Base-by-base conservation (phyloP, 2,329 filamentous ascomycete species). In the Lasiodiplodia citricola region DNA sequence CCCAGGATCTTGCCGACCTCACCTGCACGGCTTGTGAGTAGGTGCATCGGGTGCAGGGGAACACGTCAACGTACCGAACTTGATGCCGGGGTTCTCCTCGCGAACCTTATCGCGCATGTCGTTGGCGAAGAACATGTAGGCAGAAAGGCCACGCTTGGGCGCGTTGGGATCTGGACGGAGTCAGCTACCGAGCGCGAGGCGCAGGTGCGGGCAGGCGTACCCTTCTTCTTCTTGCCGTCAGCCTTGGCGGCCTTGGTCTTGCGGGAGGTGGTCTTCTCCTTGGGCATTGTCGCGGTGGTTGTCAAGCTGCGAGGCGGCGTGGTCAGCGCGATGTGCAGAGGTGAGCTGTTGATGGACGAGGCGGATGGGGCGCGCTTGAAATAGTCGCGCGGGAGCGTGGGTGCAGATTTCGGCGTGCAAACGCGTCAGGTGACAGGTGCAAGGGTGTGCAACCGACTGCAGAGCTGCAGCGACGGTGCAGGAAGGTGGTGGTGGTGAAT, bases 61-160 rank as follows among this genome's bases (percentile, higher is more conserved):
- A 31, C 21, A 50, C 55, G 44, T 21, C 21, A 68, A 80, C 87
- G 75, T 87, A 91, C 93, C 96, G 84, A 99, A 99, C 75, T 92
- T 91, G 85, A 98, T 97, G 77, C 94, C 95, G 50, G 95, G 95
- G 88, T 98, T 98, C 84, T 98, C 95, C 81, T 97, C 94, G 77
- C 96, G 93, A 76, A 99, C 96, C 83, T 96, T 97, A 81, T 98
- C 95, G 76, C 96, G 94, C 86, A 97, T 93, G 85, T 98, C 96
- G 80, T 98, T 98, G 89, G 96, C 96, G 82, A 98, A 99, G 91
- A 98, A 98, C 96, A 99, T 99, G 90, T 99, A 99, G 73, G 96
- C 96, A 66, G 96, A 98, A 63, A 99, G 93, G 87, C 95, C 96
- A 84, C 96, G 94, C 94, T 98, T 99, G 82, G 96, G 96, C 70